Conservation (phyloP, 2,329 filamentous ascomycete genomes). For the Aspergillus melleus region DNA sequence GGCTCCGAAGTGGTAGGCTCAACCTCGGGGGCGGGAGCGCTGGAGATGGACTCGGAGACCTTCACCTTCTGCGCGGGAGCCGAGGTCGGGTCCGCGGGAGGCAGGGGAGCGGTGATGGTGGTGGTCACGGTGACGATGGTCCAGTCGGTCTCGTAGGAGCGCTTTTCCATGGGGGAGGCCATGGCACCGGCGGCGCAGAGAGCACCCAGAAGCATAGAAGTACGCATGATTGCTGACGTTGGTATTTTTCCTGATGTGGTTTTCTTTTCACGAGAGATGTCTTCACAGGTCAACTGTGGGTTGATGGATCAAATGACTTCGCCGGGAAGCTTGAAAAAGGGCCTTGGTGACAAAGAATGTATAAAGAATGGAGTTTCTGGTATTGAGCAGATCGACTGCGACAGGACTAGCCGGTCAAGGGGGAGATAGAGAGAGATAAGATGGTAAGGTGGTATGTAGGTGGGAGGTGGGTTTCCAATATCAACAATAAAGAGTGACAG, state of each 20-base stretch:
- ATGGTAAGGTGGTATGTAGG: constrained; percentile 15
- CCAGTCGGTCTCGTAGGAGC: constrained; percentile 38
- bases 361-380: constrained; percentile 9
- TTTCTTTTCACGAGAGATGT: constrained; percentile 11
- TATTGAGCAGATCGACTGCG: constrained; percentile 39
- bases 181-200: constrained; percentile 37
- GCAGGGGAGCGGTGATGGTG: constrained; percentile 29
- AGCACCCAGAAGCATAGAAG: constrained; percentile 35
- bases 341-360: neutral
- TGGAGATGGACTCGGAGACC: constrained; percentile 1
- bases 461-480: constrained; percentile 10
- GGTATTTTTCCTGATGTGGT: neutral
- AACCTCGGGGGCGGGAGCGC: neutral
- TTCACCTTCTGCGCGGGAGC: constrained; percentile 7
- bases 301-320: constrained; percentile 29
- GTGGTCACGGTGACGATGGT: constrained; percentile 38
- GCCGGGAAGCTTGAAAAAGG: constrained; percentile 33
- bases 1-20: constrained; percentile 2
- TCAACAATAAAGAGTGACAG: constrained; percentile 35
- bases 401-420: constrained; percentile 10
- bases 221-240: constrained; percentile 29
- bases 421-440: neutral
- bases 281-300: constrained; percentile 35
- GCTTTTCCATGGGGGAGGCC: constrained; percentile 37
- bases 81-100: constrained; percentile 14